Conservation (phyloP, 2,329 filamentous ascomycete genomes). For the Lecanicillium sp. region DNA sequence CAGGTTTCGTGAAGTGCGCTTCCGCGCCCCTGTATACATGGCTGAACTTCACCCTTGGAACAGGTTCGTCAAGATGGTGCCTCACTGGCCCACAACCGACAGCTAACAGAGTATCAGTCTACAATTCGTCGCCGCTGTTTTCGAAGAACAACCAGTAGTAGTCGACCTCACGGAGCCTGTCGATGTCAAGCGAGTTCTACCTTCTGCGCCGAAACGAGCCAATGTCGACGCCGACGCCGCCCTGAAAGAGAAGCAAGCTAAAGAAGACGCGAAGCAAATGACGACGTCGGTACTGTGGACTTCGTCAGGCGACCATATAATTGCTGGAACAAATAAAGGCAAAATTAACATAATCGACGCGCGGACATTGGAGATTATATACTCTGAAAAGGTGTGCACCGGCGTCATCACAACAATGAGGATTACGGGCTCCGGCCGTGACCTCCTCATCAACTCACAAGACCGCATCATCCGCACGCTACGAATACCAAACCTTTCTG, state of each 20-base stretch:
- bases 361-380: constrained; percentile 71
- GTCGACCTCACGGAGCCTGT: constrained; percentile 68
- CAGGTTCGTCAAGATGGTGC: constrained; percentile 45
- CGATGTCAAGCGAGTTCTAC: constrained; percentile 68
- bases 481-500: constrained; percentile 70
- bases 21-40: constrained; percentile 90
- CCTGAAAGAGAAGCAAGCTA: constrained; percentile 73
- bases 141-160: constrained; percentile 85
- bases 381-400: constrained; percentile 80
- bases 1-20: constrained; percentile 75
- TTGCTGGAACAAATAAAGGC: constrained; percentile 90
- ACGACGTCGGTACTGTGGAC: constrained; percentile 92
- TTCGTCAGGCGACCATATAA: constrained; percentile 74
- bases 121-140: constrained; percentile 83
- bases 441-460: constrained; percentile 85
- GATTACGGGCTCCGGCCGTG: constrained; percentile 71
- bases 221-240: constrained; percentile 62
- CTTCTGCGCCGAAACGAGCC: constrained; percentile 72
- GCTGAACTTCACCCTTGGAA: constrained; percentile 91
- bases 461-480: constrained; percentile 94
- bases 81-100: no score
- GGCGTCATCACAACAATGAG: constrained; percentile 85
- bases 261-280: constrained; percentile 88
- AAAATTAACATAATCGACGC: constrained; percentile 94
- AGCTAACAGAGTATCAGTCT: constrained; percentile 43